phyloP scores from a whole-genome alignment of 305 asterid genomes.

The Vinca major region DNA sequence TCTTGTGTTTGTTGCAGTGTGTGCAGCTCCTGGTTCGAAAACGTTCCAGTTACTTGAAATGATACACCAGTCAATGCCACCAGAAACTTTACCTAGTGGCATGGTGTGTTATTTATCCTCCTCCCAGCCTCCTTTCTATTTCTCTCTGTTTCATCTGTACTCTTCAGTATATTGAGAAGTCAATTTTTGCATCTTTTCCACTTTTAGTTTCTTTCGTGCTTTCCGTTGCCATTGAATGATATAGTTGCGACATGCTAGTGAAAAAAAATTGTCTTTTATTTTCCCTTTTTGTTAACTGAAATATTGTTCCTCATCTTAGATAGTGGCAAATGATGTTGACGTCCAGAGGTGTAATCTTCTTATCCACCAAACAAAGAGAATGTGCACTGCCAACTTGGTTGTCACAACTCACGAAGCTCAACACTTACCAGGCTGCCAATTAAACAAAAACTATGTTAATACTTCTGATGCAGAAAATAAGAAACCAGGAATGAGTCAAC shows the following conservation, averaged over 20 bases:
- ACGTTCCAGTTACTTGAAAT: conserved; percentile 97
- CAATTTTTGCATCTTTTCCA: not conserved
- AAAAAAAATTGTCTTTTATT: not conserved
- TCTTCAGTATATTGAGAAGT: conserved; percentile 1
- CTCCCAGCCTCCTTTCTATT: not conserved
- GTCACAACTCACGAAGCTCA: conserved; percentile 98
- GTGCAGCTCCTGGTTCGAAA: conserved; percentile 99
- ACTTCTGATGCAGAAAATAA: conserved; percentile 37
- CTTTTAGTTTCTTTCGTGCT: not conserved
- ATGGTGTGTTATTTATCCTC: conserved; percentile 41
- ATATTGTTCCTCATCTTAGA: conserved; percentile 30
- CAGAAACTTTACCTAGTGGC: conserved; percentile 79
- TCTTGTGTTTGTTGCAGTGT: conserved; percentile 59
- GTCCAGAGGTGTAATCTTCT: conserved; percentile 96
- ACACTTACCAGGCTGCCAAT: conserved; percentile 84
- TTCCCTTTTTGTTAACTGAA: conserved; percentile 12
- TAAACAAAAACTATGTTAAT: conserved; percentile 29
- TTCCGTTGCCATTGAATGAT: conserved; percentile 6
- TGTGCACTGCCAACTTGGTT: conserved; percentile 93
- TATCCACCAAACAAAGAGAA: conserved; percentile 95
- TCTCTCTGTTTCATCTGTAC: conserved; percentile 6
- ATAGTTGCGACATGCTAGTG: not conserved
- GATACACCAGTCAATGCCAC: conserved; percentile 62
- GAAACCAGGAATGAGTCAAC: conserved; percentile 45
- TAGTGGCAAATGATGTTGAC: conserved; percentile 93